Conservation (phyloP, 73 alveolate species). For the Tetrahymena thermophila region DNA sequence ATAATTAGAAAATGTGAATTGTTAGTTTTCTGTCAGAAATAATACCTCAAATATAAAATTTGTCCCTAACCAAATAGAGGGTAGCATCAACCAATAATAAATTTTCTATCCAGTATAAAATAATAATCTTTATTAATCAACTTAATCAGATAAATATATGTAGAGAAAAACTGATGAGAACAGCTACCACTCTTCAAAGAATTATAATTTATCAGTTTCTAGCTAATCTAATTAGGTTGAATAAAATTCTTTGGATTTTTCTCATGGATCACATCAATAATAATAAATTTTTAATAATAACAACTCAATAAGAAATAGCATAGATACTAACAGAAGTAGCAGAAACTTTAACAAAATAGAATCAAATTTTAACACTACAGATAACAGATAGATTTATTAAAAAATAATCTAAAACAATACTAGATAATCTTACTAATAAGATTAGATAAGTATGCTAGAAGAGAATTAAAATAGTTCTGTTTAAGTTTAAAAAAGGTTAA, state of each 20-base stretch:
- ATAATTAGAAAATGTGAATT: not conserved
- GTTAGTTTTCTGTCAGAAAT: not conserved
- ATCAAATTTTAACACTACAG: not conserved
- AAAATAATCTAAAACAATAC: not conserved
- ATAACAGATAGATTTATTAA: not conserved
- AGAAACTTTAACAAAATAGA: not conserved
- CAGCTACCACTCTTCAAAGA: not conserved
- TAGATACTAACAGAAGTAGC: not conserved
- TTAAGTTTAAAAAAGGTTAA: not conserved
- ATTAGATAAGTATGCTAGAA: not conserved
- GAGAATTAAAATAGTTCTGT: not conserved
- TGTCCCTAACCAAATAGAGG: not conserved
- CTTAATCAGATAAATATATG: not conserved
- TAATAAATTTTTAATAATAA: not conserved
- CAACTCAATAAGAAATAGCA: not conserved
- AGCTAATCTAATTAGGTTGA: not conserved
- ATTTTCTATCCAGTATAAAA: not conserved
- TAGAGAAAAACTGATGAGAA: not conserved
- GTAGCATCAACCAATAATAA: not conserved
- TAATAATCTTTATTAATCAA: not conserved
- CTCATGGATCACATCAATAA: not conserved
- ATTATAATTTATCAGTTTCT: not conserved
- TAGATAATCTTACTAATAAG: not conserved
- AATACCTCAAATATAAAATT: not conserved
- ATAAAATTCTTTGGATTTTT: not conserved